phyloP scores from a whole-genome alignment of 192 early-diverging fungal genomes.

The Backusella macrospora region DNA sequence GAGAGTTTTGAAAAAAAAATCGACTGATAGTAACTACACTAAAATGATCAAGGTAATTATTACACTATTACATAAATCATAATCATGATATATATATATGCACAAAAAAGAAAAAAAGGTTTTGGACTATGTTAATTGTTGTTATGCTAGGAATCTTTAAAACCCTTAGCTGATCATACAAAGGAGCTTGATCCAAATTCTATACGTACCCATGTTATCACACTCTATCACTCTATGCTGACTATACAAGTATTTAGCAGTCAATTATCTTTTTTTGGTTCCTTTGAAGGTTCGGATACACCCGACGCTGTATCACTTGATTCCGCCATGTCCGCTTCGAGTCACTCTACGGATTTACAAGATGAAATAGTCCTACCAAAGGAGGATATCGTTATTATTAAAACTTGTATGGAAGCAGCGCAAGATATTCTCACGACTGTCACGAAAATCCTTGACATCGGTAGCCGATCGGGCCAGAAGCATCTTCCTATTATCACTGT shows the following conservation, averaged over 20 bases:
- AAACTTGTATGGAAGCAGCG: not conserved
- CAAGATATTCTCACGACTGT: constrained; percentile 20
- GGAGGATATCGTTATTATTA: not conserved
- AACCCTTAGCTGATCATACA: constrained; percentile 14
- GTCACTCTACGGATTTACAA: not conserved
- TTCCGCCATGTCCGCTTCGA: constrained; percentile 9
- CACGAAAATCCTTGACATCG: not conserved
- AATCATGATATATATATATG: not conserved
- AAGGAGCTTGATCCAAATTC: not conserved
- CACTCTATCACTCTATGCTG: constrained; percentile 5
- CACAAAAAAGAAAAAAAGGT: not conserved
- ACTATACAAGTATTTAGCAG: constrained; percentile 9
- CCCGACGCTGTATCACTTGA: not conserved
- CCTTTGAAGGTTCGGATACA: not conserved
- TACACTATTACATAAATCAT: not conserved
- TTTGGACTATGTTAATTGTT: constrained; percentile 8
- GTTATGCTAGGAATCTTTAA: constrained; percentile 14
- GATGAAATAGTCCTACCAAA: constrained; percentile 4
- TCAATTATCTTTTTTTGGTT: not conserved
- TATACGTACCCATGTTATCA: not conserved
- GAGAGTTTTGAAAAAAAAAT: constrained; percentile 10
- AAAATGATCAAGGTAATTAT: constrained; percentile 16
- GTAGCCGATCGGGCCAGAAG: not conserved
- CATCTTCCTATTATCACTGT: not conserved
- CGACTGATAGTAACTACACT: not conserved